Percentiles rank a stretch among this genome's conserved stretches.
Conservation (phyloP, 371 early-diverging fungal genomes). For the Chytridium lagenaria region DNA sequence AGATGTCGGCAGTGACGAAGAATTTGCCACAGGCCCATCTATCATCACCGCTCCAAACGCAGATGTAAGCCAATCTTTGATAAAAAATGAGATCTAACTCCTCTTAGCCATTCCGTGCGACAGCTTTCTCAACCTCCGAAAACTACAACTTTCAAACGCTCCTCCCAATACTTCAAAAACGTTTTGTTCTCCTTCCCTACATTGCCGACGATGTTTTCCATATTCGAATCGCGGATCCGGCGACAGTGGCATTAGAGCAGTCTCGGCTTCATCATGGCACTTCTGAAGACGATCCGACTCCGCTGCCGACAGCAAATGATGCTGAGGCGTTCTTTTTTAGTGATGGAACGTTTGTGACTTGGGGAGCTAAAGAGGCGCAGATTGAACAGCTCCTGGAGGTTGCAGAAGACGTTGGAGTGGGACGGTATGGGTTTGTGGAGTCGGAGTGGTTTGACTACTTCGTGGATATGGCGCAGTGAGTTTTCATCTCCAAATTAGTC, state of each 20-base stretch:
- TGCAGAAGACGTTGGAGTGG: slow-evolving; percentile 44
- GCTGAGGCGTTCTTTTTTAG: slow-evolving; percentile 58
- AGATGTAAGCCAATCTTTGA: background rate
- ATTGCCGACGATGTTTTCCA: slow-evolving; percentile 58
- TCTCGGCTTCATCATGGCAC: slow-evolving; percentile 4
- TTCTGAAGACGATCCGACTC: background rate
- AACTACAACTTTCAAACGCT: slow-evolving; percentile 50
- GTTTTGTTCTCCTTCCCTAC: slow-evolving; percentile 48
- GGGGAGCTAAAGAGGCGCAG: slow-evolving; percentile 53
- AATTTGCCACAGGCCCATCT: slow-evolving; percentile 9
- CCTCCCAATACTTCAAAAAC: slow-evolving; percentile 41
- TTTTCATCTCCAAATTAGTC: slow-evolving; percentile 14
- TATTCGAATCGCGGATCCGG: slow-evolving; percentile 38
- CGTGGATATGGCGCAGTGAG: slow-evolving; percentile 43
- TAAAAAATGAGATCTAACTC: too few relatives aligned
- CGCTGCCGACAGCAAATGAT: background rate
- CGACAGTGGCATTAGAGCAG: slow-evolving; percentile 1
- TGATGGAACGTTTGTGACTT: slow-evolving; percentile 58
- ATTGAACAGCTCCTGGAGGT: slow-evolving; percentile 41
- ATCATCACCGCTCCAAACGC: slow-evolving; percentile 14
- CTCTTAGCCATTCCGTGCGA: slow-evolving; percentile 41
- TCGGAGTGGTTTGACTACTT: slow-evolving; percentile 55
- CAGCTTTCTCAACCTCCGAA: slow-evolving; percentile 60
- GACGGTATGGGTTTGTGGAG: slow-evolving; percentile 42
- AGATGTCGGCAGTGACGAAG: slow-evolving; percentile 19